These are phyloP conservation scores for Isochrysis galbana DNA, from an alignment of 78 protist genomes.

Conservation along the genomic window DNA sequence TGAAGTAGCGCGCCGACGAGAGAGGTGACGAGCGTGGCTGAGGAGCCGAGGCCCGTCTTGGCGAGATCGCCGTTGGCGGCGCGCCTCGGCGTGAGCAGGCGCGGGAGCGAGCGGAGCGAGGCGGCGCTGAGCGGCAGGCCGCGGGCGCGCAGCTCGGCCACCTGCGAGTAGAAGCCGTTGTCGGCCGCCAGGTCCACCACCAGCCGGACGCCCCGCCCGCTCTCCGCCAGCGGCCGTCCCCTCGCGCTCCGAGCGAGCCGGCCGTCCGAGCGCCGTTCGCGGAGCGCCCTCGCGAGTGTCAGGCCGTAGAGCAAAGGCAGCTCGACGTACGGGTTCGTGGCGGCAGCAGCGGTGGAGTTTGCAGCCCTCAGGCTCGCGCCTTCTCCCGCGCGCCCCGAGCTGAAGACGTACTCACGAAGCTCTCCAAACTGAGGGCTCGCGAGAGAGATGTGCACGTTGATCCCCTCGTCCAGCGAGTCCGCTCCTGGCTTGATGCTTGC, in stretches of 20 bases:
- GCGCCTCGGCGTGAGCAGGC: constrained; percentile 45
- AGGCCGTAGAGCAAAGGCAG: background rate
- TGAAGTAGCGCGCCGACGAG: constrained; percentile 35
- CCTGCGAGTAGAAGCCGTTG: constrained; percentile 79
- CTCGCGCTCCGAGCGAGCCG: background rate
- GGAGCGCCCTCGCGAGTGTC: background rate
- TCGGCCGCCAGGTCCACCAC: constrained; percentile 60
- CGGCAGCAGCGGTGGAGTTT: no score
- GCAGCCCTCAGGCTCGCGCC: background rate
- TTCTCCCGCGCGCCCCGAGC: background rate
- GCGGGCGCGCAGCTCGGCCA: constrained; percentile 55
- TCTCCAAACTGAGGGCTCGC: background rate
- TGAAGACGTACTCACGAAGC: background rate
- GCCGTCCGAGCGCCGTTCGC: background rate
- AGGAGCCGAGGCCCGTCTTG: constrained; percentile 85
- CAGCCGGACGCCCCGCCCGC: no score
- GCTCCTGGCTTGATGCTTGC: background rate
- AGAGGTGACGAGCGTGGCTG: constrained; percentile 69
- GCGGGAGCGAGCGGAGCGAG: constrained; percentile 44
- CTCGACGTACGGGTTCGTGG: constrained; percentile 30
- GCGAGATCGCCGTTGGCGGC: constrained; percentile 37
- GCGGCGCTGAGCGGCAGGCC: background rate
- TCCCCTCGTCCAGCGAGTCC: background rate
- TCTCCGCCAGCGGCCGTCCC: background rate
- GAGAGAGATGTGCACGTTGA: background rate